Base-by-base conservation (phyloP, 148 eudicot genomes). In the Cornus kousa region DNA sequence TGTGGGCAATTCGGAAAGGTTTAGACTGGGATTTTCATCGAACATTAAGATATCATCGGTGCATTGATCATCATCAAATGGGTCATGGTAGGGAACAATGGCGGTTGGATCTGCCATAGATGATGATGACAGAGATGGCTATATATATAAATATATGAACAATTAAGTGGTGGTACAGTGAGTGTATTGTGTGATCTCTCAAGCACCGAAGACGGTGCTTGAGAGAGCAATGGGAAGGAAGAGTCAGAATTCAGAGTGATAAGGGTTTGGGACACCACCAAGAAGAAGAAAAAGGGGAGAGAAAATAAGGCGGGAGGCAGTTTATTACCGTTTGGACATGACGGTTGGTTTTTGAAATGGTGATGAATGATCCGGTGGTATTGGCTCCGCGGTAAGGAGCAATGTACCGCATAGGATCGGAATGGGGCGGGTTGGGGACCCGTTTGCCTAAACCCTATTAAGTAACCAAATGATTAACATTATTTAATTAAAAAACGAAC, bases 11-110 rank as follows among this genome's bases (percentile, higher is more conserved):
- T 55, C 69, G 40, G 48, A 3, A 1, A 78, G 35, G 35, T 7
- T 22, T 31, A 71, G 69, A 32, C 19, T 24, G 16, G 78, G 57
- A 64, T 28, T 72, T 79, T 64, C 55, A 23, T 72, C 76, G 7
- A 72, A 46, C 14, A 62, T 35, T 17, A 73, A 33, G 0, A 39
- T 43, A 46, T 33, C 39, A 2, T 33, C 11, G 31, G 17, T 4
- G 8, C 14, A 11, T 9, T 60, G 12, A 11, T 23, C 22, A 1
- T 65, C 74, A 7, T 79, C 65, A 5, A 79, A 62, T 0, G 75
- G 53, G 64, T 62, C 48, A 11, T 23, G 22, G 68, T 68, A 72
- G 2, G 39, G 60, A 31, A 40, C 46, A 6, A 9, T 32, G 20
- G 62, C 62, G 24, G 17, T 20, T 19, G 55, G 35, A 33, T 77